phyloP scores from a whole-genome alignment of 805 yeast species.

The Cyberlindnera mississippiensis region DNA sequence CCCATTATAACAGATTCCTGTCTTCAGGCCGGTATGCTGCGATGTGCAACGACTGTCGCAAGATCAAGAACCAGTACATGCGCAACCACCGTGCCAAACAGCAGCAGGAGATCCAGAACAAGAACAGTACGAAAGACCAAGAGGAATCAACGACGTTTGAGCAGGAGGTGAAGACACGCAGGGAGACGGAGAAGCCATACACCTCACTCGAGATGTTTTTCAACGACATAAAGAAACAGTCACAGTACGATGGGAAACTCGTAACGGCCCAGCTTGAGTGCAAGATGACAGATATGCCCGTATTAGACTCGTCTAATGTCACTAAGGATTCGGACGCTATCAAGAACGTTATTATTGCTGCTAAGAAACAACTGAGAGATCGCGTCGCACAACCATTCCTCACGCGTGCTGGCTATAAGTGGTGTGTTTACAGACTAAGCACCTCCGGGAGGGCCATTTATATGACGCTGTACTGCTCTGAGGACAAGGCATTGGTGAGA shows the following conservation, averaged over 20 bases:
- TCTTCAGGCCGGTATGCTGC: slow-evolving; percentile 4
- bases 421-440: slow-evolving; percentile 10
- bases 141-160: neutral
- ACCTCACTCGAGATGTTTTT: slow-evolving; percentile 1
- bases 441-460: slow-evolving; percentile 3
- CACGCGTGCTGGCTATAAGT: slow-evolving; percentile 1
- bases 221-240: neutral
- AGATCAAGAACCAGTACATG: slow-evolving; percentile 6
- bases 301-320: neutral
- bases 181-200: neutral
- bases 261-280: neutral
- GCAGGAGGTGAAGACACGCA: neutral
- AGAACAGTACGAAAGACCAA: neutral
- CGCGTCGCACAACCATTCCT: neutral
- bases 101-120: neutral
- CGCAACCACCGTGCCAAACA: neutral
- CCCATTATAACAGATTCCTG: slow-evolving; percentile 2
- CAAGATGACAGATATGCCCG: neutral
- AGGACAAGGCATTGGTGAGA: slow-evolving; percentile 5
- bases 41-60: slow-evolving; percentile 8
- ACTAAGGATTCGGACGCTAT: neutral
- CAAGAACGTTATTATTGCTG: neutral
- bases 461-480: slow-evolving; percentile 11
- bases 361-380: slow-evolving; percentile 5
- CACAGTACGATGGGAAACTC: neutral